Percentiles rank a stretch among this genome's conserved stretches.
Evolutionary conservation across 148 eudicot genomes (phyloP).

Genomic region (Dysphania ambrosioides): DNA sequence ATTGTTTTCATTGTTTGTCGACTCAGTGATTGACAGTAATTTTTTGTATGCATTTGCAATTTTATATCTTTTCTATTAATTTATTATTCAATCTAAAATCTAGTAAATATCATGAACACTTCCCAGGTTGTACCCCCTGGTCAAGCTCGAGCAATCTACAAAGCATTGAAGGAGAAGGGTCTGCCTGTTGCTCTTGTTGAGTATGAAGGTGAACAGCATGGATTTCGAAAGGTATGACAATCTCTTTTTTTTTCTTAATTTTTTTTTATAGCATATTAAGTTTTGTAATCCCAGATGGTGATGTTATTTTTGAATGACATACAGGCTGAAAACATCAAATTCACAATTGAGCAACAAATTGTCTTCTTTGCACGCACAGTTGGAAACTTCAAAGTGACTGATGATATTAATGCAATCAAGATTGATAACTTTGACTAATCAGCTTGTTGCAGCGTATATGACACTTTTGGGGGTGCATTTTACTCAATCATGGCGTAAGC

Average conservation of each 20-base stretch:
- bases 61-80: not conserved
- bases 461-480: not conserved
- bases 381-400: slow-evolving; percentile 73
- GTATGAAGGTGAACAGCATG: slow-evolving; percentile 95
- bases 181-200: slow-evolving; percentile 91
- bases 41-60: not conserved
- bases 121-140: slow-evolving; percentile 79
- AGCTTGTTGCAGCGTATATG: not conserved
- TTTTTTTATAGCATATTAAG: not conserved
- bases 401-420: slow-evolving; percentile 69
- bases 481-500: not conserved
- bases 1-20: not conserved
- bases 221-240: slow-evolving; percentile 79
- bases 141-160: slow-evolving; percentile 81
- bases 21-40: not conserved
- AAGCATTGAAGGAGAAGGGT: slow-evolving; percentile 80
- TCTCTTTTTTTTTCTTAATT: not conserved
- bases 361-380: slow-evolving; percentile 86
- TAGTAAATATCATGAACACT: not conserved
- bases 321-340: slow-evolving; percentile 96
- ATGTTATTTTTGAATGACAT: slow-evolving; percentile 3
- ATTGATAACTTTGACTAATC: slow-evolving; percentile 76
- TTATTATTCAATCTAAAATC: not conserved
- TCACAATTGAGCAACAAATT: slow-evolving; percentile 89
- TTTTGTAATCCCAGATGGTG: not conserved